phyloP scores from a whole-genome alignment of 169 alveolate species.

The Plasmodium ovale region DNA sequence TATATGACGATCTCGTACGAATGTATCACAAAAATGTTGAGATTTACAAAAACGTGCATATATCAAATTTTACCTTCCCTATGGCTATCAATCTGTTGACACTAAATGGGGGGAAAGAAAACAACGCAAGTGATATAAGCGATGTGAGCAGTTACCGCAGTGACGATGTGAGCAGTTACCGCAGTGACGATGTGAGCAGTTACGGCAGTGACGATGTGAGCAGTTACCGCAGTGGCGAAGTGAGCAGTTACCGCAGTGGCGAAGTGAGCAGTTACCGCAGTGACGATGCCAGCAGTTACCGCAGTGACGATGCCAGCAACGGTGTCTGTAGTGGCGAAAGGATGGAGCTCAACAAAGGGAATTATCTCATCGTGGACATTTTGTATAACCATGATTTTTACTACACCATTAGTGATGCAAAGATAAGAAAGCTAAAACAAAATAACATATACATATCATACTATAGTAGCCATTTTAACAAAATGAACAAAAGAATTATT shows the following conservation, averaged over 20 bases:
- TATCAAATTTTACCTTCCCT: slow-evolving; percentile 58
- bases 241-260: not conserved
- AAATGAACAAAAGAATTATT: slow-evolving; percentile 38
- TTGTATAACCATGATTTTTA: slow-evolving; percentile 60
- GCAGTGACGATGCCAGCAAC: not conserved
- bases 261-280: not conserved
- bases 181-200: not conserved
- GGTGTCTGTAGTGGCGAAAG: not conserved
- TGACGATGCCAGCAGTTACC: not conserved
- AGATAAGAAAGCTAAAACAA: slow-evolving; percentile 11
- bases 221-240: not conserved
- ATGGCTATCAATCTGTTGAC: slow-evolving; percentile 67
- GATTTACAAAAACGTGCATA: slow-evolving; percentile 42
- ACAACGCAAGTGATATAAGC: not conserved
- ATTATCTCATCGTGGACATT: slow-evolving; percentile 50
- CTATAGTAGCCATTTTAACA: slow-evolving; percentile 51
- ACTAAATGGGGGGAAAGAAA: not conserved
- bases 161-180: not conserved
- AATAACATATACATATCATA: slow-evolving; percentile 31
- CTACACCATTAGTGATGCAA: slow-evolving; percentile 21
- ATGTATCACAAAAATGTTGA: slow-evolving; percentile 35
- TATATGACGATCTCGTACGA: slow-evolving; percentile 34
- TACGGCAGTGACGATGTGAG: not conserved
- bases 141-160: too few relatives aligned
- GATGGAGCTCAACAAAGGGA: slow-evolving; percentile 25